Base-by-base conservation (phyloP, 306 rosid genomes). In the Datisca glomerata region DNA sequence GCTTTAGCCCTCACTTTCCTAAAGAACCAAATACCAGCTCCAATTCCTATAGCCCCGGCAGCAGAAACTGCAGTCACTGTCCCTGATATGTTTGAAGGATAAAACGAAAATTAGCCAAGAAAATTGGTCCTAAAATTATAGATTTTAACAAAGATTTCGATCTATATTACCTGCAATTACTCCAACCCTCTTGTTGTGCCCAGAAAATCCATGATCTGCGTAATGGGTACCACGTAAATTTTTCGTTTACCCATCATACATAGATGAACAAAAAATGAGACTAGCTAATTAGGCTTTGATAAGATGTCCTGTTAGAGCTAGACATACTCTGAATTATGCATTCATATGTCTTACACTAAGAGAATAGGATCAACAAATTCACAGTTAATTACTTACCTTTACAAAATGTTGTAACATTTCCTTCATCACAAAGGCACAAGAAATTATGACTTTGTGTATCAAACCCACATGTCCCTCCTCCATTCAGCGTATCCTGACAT, bases 401-500 rank as follows among this genome's bases (percentile, higher is more conserved):
- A n/a, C 98, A 89, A 56, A 72, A 82, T 20, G 93, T 77, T 24
- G 93, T 84, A 37, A 75, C 67, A 56, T 89, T 89, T 40, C 78
- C 75, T 23, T 59, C 64, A 24, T 45, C 78, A 55, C 97, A 89
- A 0, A 80, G 65, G 52, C 98, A 89, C 72, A 61, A 7, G 63
- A 89, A 89, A 37, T 42, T 68, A 45, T 72, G 81, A 0, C 55
- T 57, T 12, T 33, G 22, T 0, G 74, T 65, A 18, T 80, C 78
- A 58, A 77, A 89, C 22, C 98, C 98, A 55, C 97, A 89, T 13
- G 73, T 74, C 0, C 97, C 97, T 6, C 78, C 86, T 5, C 97
- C 95, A 35, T 80, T 89, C 55, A 59, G 16, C 3, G 70, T 70
- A 45, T 89, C 97, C 42, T 83, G 81, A 27, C 95, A 89, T 55